Evolutionary conservation across 108 stramenopile genomes (phyloP), one percentile per base, ranked within the genome.

Genomic region (Epithemia pelagica): DNA sequence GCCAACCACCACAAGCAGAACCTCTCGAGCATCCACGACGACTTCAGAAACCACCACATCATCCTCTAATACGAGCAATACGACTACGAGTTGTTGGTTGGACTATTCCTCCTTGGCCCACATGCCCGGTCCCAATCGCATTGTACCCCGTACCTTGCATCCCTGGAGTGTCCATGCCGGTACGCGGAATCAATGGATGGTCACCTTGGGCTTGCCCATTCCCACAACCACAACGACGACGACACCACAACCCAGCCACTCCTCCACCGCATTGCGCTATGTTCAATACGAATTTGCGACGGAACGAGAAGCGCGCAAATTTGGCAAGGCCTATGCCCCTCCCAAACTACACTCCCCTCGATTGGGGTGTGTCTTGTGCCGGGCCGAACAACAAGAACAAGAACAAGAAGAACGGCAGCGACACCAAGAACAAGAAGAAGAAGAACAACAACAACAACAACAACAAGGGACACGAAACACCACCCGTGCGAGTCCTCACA

Each of bases 241-340:
- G 37, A 46, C 37, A 5, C 5, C 37, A 46, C 5, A 5, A 46
- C 5, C 37, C 5, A 15, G 10, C 37, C 5, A 46, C 37, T 15
- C 37, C 51, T 61, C 37, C 22, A 61, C 58, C 30, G 56, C 59
- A 26, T 60, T 52, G 24, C 71, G 67, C 5, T 68, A 59, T 55
- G 56, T 71, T 24, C 65, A 72, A 29, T 74, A 76, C 53, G 31
- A 65, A 1, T 82, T 82, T 59, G 55, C 72, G 0, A 57, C 78
- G 2, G 78, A 82, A 52, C n/a, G 22, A 19, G 78, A 82, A 51
- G 82, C 75, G 1, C 68, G 68, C 21, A 68, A 64, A 28, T 79
- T 74, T 59, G 65, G 60, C 33, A 79, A 79, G 61, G 75, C 78
- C 22, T 79, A 77, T 67, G 61, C 75, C 3, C 82, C 82, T 51